Conservation (phyloP, 169 alveolate genomes). For the Cyclospora cayetanensis region DNA sequence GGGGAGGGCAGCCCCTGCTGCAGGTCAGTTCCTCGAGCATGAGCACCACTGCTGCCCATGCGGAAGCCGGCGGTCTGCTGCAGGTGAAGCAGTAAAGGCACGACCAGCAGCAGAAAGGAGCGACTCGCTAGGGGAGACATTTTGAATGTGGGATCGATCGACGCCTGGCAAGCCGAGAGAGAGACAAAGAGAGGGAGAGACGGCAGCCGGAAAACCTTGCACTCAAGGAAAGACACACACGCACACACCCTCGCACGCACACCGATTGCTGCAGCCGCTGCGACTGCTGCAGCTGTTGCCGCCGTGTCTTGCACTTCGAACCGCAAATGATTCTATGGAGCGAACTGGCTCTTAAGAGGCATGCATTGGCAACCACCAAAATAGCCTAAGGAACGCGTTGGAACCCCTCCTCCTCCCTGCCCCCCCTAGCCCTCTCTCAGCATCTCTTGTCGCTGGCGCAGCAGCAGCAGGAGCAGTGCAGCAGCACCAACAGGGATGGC, state of each 20-base stretch:
- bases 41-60: conserved; percentile 15
- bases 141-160: not conserved
- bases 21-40: not conserved
- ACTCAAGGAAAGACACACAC: too few relatives aligned
- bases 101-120: not conserved
- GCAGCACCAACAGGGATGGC: too few relatives aligned
- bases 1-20: conserved; percentile 37
- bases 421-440: too few relatives aligned
- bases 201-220: conserved; percentile 34
- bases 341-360: too few relatives aligned
- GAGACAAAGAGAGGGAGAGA: not conserved
- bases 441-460: not conserved
- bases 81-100: not conserved
- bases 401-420: too few relatives aligned
- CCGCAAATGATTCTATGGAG: too few relatives aligned
- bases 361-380: too few relatives aligned
- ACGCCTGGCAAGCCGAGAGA: too few relatives aligned
- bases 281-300: not conserved
- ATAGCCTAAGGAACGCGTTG: too few relatives aligned
- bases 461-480: not conserved
- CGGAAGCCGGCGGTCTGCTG: not conserved
- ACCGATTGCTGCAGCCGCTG: conserved; percentile 29
- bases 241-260: too few relatives aligned
- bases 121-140: not conserved
- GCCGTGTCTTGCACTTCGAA: not conserved